Base-by-base conservation (phyloP, 2,329 filamentous ascomycete genomes). In the Paecilomyces dactylethromorphus region DNA sequence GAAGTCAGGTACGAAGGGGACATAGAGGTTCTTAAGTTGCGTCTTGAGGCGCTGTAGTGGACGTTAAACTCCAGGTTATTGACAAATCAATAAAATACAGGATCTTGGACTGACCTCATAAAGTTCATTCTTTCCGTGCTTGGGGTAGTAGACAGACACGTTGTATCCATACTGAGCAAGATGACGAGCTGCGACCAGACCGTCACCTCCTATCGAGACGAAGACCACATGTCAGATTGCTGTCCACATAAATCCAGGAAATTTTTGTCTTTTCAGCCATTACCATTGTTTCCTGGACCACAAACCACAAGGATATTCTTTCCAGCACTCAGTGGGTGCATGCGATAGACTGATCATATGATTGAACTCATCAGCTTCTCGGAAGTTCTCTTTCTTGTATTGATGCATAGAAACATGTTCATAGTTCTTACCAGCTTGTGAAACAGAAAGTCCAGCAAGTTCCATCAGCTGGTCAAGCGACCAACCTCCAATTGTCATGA, bases 401-500 rank as follows among this genome's bases (percentile, higher is more conserved):
- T 18, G 39, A 18, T 18, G 35, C 2, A 18, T 45, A n/a, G 15
- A 45, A 18, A n/a, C n/a, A 3, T 8, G n/a, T 21, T 18, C 18
- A 45, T 21, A 18, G 6, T 18, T 6, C 58, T 11, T 71, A 92
- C 91, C 87, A 55, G 89, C 92, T 80, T 97, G 92, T 12, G 93
- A 93, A 26, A 97, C 92, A 0, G 92, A 92, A 0, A 99, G 82
- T 0, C 94, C 94, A 51, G 94, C 94, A 7, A 99, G 79, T 72
- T 97, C 94, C 94, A 99, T 97, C 54, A 99, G 81, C 76, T 99
- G 94, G 71, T 97, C 94, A 58, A 99, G 84, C 11, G 91, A 96
- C 77, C 96, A 99, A 8, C 90, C 92, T 45, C 85, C 85, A 0
- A 87, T 85, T 11, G 85, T 84, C 92, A 99, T 97, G 62, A 99